Evolutionary conservation across 192 early-diverging fungal species (phyloP).

Genomic region (Rhizoclosmatium globosum): DNA sequence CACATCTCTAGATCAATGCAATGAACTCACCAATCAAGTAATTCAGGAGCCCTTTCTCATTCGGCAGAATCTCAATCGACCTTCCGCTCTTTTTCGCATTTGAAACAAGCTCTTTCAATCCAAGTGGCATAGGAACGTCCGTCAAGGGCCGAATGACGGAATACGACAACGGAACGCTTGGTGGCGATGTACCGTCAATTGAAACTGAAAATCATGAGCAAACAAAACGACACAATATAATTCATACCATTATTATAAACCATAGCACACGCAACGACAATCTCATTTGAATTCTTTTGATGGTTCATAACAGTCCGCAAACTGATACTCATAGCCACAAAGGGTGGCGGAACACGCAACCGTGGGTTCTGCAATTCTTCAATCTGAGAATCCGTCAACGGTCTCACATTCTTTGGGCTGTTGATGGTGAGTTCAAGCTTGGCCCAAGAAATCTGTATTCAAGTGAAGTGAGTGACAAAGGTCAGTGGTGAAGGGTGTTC

Average conservation of each 20-base stretch:
- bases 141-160: constrained; percentile 78
- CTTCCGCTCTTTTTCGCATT: constrained; percentile 52
- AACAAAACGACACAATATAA: constrained; percentile 7
- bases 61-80: constrained; percentile 64
- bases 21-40: constrained; percentile 66
- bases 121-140: constrained; percentile 78
- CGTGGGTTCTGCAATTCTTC: constrained; percentile 26
- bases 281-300: constrained; percentile 86
- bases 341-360: constrained; percentile 66
- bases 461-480: constrained; percentile 13
- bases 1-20: neutral
- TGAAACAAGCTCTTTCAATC: constrained; percentile 68
- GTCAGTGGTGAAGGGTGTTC: neutral
- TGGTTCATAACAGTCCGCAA: constrained; percentile 85
- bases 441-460: constrained; percentile 84
- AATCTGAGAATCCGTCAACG: constrained; percentile 64
- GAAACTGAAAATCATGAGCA: constrained; percentile 37
- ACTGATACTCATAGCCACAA: constrained; percentile 88
- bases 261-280: constrained; percentile 78
- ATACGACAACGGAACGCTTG: constrained; percentile 57
- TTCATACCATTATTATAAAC: constrained; percentile 74
- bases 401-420: constrained; percentile 74
- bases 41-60: constrained; percentile 83
- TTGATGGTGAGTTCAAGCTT: constrained; percentile 75
- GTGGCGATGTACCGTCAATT: constrained; percentile 44